phyloP scores from a whole-genome alignment of 257 asterid genomes.

The Solanum virginianum region DNA sequence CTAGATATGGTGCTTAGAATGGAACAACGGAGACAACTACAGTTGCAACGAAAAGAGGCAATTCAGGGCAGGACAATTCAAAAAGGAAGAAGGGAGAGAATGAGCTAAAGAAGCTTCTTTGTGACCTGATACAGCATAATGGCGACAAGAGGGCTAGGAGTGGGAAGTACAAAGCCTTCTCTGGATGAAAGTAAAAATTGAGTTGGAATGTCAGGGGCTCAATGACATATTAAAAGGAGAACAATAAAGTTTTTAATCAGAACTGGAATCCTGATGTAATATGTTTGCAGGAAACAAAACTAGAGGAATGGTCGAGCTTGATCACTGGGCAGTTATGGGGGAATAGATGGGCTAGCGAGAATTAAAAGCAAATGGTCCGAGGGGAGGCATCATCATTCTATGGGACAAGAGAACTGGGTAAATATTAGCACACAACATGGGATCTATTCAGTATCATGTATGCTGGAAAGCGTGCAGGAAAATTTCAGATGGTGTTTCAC shows the following conservation, averaged over 20 bases:
- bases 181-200: not conserved
- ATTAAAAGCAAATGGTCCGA: no score
- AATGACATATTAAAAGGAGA: not conserved
- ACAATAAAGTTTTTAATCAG: not conserved
- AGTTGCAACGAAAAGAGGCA: not conserved
- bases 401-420: no score
- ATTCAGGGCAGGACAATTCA: not conserved
- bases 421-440: no score
- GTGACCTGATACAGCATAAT: not conserved
- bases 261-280: not conserved
- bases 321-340: not conserved
- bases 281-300: not conserved
- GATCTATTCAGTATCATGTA: no score
- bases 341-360: no score
- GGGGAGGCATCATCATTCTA: no score
- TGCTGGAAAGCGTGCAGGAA: no score
- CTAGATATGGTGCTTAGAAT: not conserved
- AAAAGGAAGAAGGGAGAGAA: not conserved
- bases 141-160: not conserved
- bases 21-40: not conserved
- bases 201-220: not conserved
- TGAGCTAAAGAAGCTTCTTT: not conserved
- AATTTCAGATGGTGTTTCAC: no score
- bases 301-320: not conserved
- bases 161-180: not conserved